These are phyloP conservation scores for Diaporthe caulivora DNA, from an alignment of 2,329 filamentous ascomycete species.

Conservation along the genomic window DNA sequence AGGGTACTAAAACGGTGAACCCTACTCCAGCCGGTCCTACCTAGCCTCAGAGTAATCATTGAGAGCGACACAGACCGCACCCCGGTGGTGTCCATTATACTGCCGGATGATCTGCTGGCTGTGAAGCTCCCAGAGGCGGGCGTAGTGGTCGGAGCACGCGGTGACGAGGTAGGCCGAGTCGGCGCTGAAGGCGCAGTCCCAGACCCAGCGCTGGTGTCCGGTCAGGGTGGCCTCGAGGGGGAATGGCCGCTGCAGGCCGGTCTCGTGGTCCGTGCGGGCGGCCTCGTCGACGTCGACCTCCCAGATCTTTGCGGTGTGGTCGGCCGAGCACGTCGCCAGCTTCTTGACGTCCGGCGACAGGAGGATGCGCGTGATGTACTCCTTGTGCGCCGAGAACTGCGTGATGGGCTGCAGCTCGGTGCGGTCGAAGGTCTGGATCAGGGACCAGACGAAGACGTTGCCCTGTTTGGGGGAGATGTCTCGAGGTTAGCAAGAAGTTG, in stretches of 20 bases:
- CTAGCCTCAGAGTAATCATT: constrained; percentile 83
- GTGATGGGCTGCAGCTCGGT: constrained; percentile 89
- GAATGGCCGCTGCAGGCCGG: constrained; percentile 67
- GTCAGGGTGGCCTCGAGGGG: constrained; percentile 88
- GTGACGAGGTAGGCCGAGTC: constrained; percentile 95
- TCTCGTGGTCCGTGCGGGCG: constrained; percentile 47
- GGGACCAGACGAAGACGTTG: constrained; percentile 97
- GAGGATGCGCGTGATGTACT: constrained; percentile 92
- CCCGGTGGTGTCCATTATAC: constrained; percentile 94
- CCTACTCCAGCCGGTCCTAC: constrained; percentile 41
- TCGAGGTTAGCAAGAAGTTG: constrained; percentile 23
- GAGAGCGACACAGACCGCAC: constrained; percentile 90
- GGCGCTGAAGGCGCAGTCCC: constrained; percentile 96
- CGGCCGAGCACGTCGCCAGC: constrained; percentile 91
- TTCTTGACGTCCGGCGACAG: constrained; percentile 95
- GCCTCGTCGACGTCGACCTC: constrained; percentile 79
- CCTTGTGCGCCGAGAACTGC: constrained; percentile 90
- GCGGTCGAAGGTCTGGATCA: constrained; percentile 84
- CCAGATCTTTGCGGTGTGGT: constrained; percentile 97
- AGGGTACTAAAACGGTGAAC: constrained; percentile 20
- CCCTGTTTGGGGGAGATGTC: constrained; percentile 66
- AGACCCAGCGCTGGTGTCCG: constrained; percentile 95
- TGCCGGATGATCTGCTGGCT: constrained; percentile 92
- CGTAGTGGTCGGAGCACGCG: constrained; percentile 93
- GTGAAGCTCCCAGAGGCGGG: constrained; percentile 87